Evolutionary conservation across 2,329 filamentous ascomycete genomes (phyloP).

Genomic region (Phialophora tarda): DNA sequence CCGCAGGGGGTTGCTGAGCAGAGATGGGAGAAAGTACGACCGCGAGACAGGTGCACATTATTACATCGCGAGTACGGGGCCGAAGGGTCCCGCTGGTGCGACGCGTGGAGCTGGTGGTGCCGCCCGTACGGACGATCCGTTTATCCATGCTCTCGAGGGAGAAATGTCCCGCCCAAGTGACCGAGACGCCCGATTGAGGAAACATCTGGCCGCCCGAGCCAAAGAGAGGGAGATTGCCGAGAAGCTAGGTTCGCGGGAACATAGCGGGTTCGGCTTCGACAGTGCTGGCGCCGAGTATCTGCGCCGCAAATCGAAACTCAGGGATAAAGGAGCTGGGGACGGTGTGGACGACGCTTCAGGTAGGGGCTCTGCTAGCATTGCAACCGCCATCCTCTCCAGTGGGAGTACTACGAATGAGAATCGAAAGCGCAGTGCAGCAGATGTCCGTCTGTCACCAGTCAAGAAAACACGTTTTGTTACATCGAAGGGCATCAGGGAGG

Average conservation of each 20-base stretch:
- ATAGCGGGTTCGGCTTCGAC: constrained; percentile 40
- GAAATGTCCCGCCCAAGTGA: constrained; percentile 46
- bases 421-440: constrained; percentile 46
- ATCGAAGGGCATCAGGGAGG: constrained; percentile 76
- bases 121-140: constrained; percentile 45
- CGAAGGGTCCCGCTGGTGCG: neutral
- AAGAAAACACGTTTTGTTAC: constrained; percentile 73
- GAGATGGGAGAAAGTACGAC: constrained; percentile 45
- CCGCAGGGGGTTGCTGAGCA: constrained; percentile 27
- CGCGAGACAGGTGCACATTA: constrained; percentile 51
- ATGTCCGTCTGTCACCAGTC: constrained; percentile 49
- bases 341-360: neutral
- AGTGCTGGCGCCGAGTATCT: constrained; percentile 54
- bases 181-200: constrained; percentile 51
- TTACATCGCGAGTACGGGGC: constrained; percentile 47
- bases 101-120: neutral
- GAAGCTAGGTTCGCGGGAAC: constrained; percentile 44
- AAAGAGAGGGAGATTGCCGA: constrained; percentile 53
- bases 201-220: constrained; percentile 51
- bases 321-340: neutral
- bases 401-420: constrained; percentile 14
- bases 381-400: constrained; percentile 20
- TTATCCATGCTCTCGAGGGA: constrained; percentile 43
- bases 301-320: constrained; percentile 40
- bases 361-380: constrained; percentile 5